Conservation (phyloP, 2,329 filamentous ascomycete genomes). For the Penicillium aurantiogriseum region DNA sequence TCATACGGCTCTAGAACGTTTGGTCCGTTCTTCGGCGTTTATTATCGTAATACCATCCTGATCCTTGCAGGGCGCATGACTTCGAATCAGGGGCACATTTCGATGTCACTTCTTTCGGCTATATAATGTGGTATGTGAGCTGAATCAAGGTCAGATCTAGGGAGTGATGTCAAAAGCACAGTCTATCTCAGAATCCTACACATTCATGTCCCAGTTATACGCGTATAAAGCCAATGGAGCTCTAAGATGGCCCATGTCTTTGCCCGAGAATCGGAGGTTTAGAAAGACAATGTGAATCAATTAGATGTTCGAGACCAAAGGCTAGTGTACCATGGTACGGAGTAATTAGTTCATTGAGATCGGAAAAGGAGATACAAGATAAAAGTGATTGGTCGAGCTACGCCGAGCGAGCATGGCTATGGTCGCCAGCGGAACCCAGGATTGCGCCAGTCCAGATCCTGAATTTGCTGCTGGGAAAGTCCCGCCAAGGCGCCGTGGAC, state of each 20-base stretch:
- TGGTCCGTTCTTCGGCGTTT: conserved; percentile 3
- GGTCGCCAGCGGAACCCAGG: conserved; percentile 63
- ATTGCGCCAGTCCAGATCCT: conserved; percentile 66
- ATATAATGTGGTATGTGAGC: neutral
- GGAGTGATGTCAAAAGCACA: neutral
- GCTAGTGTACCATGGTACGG: neutral
- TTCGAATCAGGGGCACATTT: neutral
- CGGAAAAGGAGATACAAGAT: neutral
- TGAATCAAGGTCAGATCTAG: neutral
- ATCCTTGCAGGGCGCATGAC: neutral
- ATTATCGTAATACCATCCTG: neutral
- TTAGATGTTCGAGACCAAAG: neutral
- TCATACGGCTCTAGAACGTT: neutral
- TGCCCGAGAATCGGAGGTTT: neutral
- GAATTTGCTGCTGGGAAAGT: conserved; percentile 52
- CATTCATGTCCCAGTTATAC: no score
- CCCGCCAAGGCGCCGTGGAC: conserved; percentile 58
- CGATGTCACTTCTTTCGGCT: neutral
- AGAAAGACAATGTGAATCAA: neutral
- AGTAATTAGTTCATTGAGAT: neutral
- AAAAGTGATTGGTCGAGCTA: neutral
- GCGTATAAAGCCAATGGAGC: neutral
- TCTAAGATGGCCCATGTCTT: no score
- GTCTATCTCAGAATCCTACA: no score
- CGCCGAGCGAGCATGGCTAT: neutral